These are phyloP conservation scores for Cercospora sp. DNA, from an alignment of 2,329 filamentous ascomycete species.

Conservation along the genomic window DNA sequence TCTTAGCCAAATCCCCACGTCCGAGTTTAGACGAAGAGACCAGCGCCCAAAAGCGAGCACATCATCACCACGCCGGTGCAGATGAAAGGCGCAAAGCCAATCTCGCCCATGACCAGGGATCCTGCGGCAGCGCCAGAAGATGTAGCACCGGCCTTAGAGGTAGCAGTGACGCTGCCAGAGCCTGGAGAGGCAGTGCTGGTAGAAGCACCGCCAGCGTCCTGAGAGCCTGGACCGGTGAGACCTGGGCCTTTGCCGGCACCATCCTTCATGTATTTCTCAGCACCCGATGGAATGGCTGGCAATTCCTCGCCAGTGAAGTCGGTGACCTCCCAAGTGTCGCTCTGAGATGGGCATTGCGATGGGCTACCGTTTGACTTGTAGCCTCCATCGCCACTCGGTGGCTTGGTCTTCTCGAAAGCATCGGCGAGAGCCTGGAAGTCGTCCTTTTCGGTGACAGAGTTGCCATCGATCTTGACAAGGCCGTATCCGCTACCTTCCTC, in stretches of 20 bases:
- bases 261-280: slow-evolving; percentile 57
- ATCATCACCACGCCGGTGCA: slow-evolving; percentile 54
- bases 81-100: slow-evolving; percentile 53
- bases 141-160: slow-evolving; percentile 39
- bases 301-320: slow-evolving; percentile 50
- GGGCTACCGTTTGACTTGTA: slow-evolving; percentile 58
- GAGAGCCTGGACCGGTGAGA: slow-evolving; percentile 57
- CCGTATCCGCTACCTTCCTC: slow-evolving; percentile 78
- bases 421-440: slow-evolving; percentile 64
- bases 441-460: slow-evolving; percentile 52
- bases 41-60: slow-evolving; percentile 57
- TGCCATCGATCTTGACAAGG: slow-evolving; percentile 66
- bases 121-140: slow-evolving; percentile 46
- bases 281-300: slow-evolving; percentile 58
- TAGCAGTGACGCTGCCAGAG: slow-evolving; percentile 50
- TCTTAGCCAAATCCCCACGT: neutral
- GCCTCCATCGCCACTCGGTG: slow-evolving; percentile 59
- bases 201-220: slow-evolving; percentile 55
- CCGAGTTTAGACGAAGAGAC: slow-evolving; percentile 36
- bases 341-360: slow-evolving; percentile 56
- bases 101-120: slow-evolving; percentile 47
- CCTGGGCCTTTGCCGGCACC: slow-evolving; percentile 61
- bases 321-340: slow-evolving; percentile 58
- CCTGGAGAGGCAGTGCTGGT: slow-evolving; percentile 53
- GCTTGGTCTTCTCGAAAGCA: slow-evolving; percentile 52